A percentile compares a stretch with the other conserved stretches of the same genome.
phyloP scores from a whole-genome alignment of 495 filamentous ascomycete genomes.

The Letharia lupina region DNA sequence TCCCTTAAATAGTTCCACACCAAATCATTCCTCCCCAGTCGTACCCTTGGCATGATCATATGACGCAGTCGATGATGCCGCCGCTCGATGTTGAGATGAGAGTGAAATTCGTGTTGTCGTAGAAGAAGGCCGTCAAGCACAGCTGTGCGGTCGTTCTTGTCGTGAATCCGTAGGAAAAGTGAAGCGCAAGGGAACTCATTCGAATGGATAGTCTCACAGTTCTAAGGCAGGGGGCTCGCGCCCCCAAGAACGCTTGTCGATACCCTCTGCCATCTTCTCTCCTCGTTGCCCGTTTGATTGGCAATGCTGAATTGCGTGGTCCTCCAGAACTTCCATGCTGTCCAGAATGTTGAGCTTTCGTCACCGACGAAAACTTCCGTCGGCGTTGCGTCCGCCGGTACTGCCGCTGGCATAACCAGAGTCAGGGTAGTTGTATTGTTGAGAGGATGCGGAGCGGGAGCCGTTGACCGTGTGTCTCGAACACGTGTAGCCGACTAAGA shows the following conservation, averaged over 20 bases:
- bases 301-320: constrained; percentile 22
- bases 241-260: constrained; percentile 23
- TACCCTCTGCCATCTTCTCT: constrained; percentile 25
- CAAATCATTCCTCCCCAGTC: constrained; percentile 14
- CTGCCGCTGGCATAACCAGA: constrained; percentile 47
- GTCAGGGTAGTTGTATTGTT: constrained; percentile 36
- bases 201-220: constrained; percentile 4
- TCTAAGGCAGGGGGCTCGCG: constrained; percentile 19
- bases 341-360: constrained; percentile 18
- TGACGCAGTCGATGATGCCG: constrained; percentile 11
- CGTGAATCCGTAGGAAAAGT: constrained; percentile 12
- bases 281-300: constrained; percentile 15
- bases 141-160: constrained; percentile 6
- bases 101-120: neutral
- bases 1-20: constrained; percentile 1
- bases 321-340: constrained; percentile 25
- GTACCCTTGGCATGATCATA: constrained; percentile 6
- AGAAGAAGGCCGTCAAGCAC: constrained; percentile 8
- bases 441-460: constrained; percentile 25
- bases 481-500: constrained; percentile 77
- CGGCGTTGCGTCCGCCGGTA: constrained; percentile 19
- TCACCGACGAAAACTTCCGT: constrained; percentile 27
- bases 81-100: constrained; percentile 6
- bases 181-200: constrained; percentile 4
- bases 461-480: constrained; percentile 45